Evolutionary conservation across 805 yeast species (phyloP).

Genomic region (Groenewaldozyma tartarivorans): DNA sequence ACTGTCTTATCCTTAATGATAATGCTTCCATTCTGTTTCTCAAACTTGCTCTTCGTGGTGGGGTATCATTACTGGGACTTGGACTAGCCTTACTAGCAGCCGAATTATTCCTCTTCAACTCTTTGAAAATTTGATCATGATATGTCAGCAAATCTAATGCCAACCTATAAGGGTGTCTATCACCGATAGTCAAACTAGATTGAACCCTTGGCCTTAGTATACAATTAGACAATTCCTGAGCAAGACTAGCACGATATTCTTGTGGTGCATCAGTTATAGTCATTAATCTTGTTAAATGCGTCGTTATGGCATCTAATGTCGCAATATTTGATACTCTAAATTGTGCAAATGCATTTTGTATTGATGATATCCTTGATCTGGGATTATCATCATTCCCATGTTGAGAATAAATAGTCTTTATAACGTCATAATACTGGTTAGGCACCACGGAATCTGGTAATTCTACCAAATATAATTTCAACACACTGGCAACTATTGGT

Average conservation of each 20-base stretch:
- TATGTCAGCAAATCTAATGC: conserved; percentile 52
- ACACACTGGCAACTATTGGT: conserved; percentile 52
- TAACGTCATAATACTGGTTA: conserved; percentile 51
- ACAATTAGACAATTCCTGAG: conserved; percentile 58
- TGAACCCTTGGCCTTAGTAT: conserved; percentile 45
- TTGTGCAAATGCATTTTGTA: conserved; percentile 56
- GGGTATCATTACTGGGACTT: background rate
- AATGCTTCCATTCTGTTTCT: conserved; percentile 17
- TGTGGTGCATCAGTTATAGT: conserved; percentile 34
- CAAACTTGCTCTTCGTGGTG: conserved; percentile 11
- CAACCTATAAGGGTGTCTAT: conserved; percentile 48
- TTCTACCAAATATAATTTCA: conserved; percentile 68
- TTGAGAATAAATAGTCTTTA: conserved; percentile 55
- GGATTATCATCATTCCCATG: conserved; percentile 31
- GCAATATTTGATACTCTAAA: conserved; percentile 66
- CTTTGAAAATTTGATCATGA: conserved; percentile 56
- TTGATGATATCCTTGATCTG: conserved; percentile 43
- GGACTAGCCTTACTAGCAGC: conserved; percentile 2
- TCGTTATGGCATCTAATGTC: conserved; percentile 68
- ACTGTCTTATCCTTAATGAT: conserved; percentile 12
- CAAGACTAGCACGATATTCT: conserved; percentile 31
- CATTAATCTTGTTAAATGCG: conserved; percentile 62
- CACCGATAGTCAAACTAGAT: conserved; percentile 41
- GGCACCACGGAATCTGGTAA: conserved; percentile 72
- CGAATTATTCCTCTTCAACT: conserved; percentile 35